Base-by-base conservation (phyloP, 1,284 basidiomycete genomes). In the Bjerkandera adusta region DNA sequence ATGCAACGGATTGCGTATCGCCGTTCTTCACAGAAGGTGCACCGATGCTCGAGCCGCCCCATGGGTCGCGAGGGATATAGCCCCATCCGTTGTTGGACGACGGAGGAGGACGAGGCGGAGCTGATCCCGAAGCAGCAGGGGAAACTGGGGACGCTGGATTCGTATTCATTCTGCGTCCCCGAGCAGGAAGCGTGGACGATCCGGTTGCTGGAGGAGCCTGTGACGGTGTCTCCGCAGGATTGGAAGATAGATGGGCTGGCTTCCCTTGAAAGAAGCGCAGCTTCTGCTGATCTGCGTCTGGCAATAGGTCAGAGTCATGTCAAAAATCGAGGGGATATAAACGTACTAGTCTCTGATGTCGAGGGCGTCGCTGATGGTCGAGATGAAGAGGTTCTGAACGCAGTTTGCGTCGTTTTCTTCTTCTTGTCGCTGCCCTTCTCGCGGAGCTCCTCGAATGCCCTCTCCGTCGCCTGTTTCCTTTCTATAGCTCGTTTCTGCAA, bases 401-500 rank as follows among this genome's bases (percentile, higher is more conserved):
- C 6, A 26, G 25, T 24, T 20, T 50, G 13, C 22, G 25, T 22
- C 8, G 12, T 15, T 27, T 26, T 37, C 21, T 13, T 29, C 15
- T 46, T 36, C 36, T 38, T 29, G 21, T 52, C 29, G 15, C 38
- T 36, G 16, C 50, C 47, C 36, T 42, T 44, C 38, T 42, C 39
- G 13, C 29, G 29, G 2, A 21, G 5, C 7, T 26, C 24, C 10
- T 33, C 26, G 12, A 25, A 34, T 5, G 25, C 27, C 36, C 42
- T 33, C 16, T 20, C 45, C 30, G 50, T 47, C 47, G 47, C 16
- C 29, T 54, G 43, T 36, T 48, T 33, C 26, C 50, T 36, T 39
- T 55, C 44, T 5, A 36, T 45, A 16, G 33, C 42, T 15, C 49
- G 45, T 35, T 49, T 33, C 32, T 53, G 53, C 30, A 45, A 42